Base-by-base conservation (phyloP, 2,329 filamentous ascomycete species). In the Lizonia empirigonia region DNA sequence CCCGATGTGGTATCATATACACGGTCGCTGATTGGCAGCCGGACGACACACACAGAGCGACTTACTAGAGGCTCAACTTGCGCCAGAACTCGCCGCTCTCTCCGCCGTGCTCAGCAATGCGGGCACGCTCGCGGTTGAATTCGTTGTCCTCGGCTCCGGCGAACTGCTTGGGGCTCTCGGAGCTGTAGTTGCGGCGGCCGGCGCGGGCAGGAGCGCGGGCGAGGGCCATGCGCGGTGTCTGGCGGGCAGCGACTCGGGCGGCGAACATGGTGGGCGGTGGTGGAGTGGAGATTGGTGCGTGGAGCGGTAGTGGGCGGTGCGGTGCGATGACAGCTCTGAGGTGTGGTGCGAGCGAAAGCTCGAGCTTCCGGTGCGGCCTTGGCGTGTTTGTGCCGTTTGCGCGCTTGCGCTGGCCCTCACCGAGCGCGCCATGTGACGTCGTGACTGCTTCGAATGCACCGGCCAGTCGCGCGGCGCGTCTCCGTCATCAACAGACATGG, bases 11-110 rank as follows among this genome's bases (percentile, higher is more conserved):
- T 37, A 20, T 22, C 49, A 46, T 44, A 38, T 42, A 27, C 38
- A n/a, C 32, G 33, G 32, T 22, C 16, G 41, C 49, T 52, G 38
- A 52, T 47, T 47, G 39, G 39, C 44, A 38, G 42, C 50, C 46
- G 15, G 32, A 10, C 47, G 39, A 22, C 27, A 39, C 36, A 36
- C 34, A 19, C 24, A 33, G 39, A 30, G 40, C 47, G 63, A 80
- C 89, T 78, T 90, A 97, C 92, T 90, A 97, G 82, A 97, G 82
- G 61, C 91, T 94, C 69, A 97, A 87, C 83, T 95, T 97, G 78
- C 85, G 87, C 94, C 94, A 99, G 70, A 96, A 85, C 70, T 91
- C 93, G 77, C 88, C 89, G 64, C 90, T 94, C 71, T 83, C 83
- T 64, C 82, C 85, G 70, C 94, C 94, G 77, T 99, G 94, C 68